Evolutionary conservation across 768 basidiomycete species (phyloP).

Genomic region (Agaricus sinodeliciosus): DNA sequence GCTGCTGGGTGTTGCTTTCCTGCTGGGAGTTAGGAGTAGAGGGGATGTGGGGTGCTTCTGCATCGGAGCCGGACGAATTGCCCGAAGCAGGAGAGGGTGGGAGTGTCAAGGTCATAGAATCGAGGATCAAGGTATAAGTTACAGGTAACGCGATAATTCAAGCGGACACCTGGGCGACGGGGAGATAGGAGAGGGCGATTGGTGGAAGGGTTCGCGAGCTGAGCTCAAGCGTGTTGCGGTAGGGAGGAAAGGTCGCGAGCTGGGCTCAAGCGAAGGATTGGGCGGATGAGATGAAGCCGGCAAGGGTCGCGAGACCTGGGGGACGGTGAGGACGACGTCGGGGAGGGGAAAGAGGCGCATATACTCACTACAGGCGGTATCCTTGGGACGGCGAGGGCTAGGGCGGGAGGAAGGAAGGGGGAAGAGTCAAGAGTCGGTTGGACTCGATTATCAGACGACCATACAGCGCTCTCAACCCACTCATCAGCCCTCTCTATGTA

Average conservation of each 20-base stretch:
- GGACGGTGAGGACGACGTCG: constrained; percentile 15
- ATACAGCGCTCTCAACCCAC: constrained; percentile 9
- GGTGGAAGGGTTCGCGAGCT: constrained; percentile 43
- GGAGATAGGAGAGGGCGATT: constrained; percentile 12
- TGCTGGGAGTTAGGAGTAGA: constrained; percentile 22
- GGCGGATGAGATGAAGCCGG: constrained; percentile 59
- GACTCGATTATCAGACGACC: constrained; percentile 13
- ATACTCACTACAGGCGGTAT: constrained; percentile 41
- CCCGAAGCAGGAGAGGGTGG: constrained; percentile 7
- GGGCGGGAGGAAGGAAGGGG: constrained; percentile 25
- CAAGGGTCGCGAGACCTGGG: constrained; percentile 91
- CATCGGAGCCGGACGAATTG: constrained; percentile 18
- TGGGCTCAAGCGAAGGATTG: constrained; percentile 55
- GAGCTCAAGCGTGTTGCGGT: constrained; percentile 55
- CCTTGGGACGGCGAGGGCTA: constrained; percentile 38
- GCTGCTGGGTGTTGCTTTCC: constrained; percentile 5
- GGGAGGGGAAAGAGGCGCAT: constrained; percentile 3
- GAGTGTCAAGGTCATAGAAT: constrained; percentile 7
- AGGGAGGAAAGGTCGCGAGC: constrained; percentile 58
- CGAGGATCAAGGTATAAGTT: background rate
- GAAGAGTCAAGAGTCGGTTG: constrained; percentile 6
- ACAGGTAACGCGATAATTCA: constrained; percentile 36
- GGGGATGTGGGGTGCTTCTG: constrained; percentile 42
- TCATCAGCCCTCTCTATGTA: constrained; percentile 1
- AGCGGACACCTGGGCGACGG: constrained; percentile 30